Evolutionary conservation across 202 grass and related monocot species (phyloP).

Genomic region (Eragrostis tef): DNA sequence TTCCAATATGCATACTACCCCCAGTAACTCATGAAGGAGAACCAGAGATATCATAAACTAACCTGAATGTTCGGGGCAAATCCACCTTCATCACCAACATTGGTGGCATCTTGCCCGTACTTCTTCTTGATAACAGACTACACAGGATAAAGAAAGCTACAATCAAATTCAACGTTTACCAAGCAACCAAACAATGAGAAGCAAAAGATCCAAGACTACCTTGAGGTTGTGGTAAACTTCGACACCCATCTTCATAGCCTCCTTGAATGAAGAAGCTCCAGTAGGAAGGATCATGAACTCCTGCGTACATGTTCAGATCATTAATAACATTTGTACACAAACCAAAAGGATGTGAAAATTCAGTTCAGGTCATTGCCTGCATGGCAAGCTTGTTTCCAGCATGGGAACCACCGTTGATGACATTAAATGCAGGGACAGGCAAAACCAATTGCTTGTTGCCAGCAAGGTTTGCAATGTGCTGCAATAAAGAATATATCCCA

Average conservation of each 20-base stretch:
- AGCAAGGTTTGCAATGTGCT: constrained; percentile 96
- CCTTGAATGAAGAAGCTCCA: constrained; percentile 85
- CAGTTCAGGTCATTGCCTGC: constrained; percentile 58
- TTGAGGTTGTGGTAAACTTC: constrained; percentile 97
- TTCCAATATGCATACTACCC: background rate
- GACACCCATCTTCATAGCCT: constrained; percentile 98
- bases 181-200: background rate
- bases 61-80: constrained; percentile 99
- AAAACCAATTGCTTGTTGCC: constrained; percentile 85
- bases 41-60: background rate
- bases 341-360: background rate
- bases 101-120: constrained; percentile 94
- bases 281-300: constrained; percentile 98
- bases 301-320: constrained; percentile 41
- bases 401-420: constrained; percentile 92
- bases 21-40: background rate
- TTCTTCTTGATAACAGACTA: constrained; percentile 99
- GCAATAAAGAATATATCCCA: constrained; percentile 11
- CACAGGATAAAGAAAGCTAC: background rate
- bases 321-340: constrained; percentile 12
- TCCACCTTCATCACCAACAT: constrained; percentile 98
- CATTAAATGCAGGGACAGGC: constrained; percentile 90
- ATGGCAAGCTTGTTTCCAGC: constrained; percentile 99
- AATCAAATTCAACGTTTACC: background rate
- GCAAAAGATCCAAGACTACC: constrained; percentile 39